Evolutionary conservation across 2,329 filamentous ascomycete genomes (phyloP), one percentile per base, ranked within the genome.

Genomic region (Penicillium verrucosum): DNA sequence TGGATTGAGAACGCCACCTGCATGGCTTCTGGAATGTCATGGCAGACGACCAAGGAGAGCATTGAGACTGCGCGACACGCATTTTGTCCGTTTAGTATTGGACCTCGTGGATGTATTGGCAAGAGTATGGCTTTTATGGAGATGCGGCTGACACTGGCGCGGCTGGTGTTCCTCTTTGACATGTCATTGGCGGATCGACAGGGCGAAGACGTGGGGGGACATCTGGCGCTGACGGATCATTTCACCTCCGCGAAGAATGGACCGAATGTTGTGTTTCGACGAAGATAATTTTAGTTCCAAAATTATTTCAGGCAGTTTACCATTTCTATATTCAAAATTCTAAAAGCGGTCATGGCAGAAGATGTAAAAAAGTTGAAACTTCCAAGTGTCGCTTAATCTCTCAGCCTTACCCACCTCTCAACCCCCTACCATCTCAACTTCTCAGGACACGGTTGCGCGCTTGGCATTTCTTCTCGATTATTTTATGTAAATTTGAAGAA

Each of bases 41-140:
- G 70, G 54, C 63, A 69, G 30, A 78, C 80, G 0, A 80, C 75
- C 5, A 80, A 81, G 56, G 78, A 80, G 1, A 81, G 84, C 1
- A 68, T 73, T 51, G 73, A 75, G 3, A 67, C 77, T 5, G 87
- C 88, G 2, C 82, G 87, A 49, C 81, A 79, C 34, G 89, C 89
- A 0, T 93, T 89, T 73, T 90, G 87, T 60, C 88, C 90, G 8
- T 78, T 78, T 49, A 74, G 71, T 41, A 72, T 77, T 37, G 76
- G 76, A 0, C 73, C 72, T 1, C 69, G 75, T 2, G 74, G 75
- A 1, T 78, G 76, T 51, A 72, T 76, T 56, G 76, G 75, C 5
- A 77, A 77, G 62, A 70, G 70, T 38, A 70, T 78, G 71, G 76
- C 76, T 2, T 70, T 76, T 47, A 72, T 76, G 67, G 75, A 78